Percentiles rank a stretch among this genome's conserved stretches.
Evolutionary conservation across 208 protist genomes (phyloP).

Genomic region (Naegleria lovaniensis): DNA sequence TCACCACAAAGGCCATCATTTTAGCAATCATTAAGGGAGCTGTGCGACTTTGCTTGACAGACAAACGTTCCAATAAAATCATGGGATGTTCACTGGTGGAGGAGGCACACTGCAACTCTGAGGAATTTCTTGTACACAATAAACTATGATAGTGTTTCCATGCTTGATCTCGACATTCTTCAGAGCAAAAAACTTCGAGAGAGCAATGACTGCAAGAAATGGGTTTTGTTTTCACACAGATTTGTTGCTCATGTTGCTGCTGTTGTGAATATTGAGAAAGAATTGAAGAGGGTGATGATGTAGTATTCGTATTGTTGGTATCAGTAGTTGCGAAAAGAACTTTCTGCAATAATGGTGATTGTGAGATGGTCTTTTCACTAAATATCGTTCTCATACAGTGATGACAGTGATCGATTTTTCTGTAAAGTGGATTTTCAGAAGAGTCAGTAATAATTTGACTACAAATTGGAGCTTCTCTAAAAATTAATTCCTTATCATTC

Average conservation of each 20-base stretch:
- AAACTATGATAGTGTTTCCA: background rate
- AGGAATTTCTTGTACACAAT: background rate
- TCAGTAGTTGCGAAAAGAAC: background rate
- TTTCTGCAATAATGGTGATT: background rate
- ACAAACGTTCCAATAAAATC: background rate
- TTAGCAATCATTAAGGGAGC: background rate
- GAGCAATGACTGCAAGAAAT: background rate
- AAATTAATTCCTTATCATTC: background rate
- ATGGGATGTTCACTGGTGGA: background rate
- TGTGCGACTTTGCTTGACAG: background rate
- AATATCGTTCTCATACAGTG: background rate
- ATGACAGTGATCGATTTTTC: background rate
- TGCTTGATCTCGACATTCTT: background rate
- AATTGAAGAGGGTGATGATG: background rate
- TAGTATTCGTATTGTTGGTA: background rate
- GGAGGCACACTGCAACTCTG: background rate
- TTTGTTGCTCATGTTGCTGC: background rate
- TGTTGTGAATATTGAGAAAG: background rate
- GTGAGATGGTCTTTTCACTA: background rate
- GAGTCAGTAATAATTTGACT: background rate
- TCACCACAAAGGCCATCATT: background rate
- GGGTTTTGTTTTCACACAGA: background rate
- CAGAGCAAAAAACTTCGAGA: background rate
- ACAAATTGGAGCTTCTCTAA: background rate
- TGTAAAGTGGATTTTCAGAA: background rate